Percentiles rank a stretch among this genome's conserved stretches.
Conservation (phyloP, 371 early-diverging fungal species). For the Apophysomyces variabilis region DNA sequence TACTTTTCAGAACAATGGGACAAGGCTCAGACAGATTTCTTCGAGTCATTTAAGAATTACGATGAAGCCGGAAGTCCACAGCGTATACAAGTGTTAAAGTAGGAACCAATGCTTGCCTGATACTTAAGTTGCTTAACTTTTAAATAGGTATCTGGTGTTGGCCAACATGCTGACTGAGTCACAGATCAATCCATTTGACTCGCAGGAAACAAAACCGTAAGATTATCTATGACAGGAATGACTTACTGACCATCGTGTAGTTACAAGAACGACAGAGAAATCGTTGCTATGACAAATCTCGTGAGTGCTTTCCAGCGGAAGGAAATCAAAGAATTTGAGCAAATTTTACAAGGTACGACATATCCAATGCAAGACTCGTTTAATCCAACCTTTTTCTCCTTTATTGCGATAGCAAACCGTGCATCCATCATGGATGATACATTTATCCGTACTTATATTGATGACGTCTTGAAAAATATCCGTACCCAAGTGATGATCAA, state of each 20-base stretch:
- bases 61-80: constrained; percentile 95
- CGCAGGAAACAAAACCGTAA: constrained; percentile 94
- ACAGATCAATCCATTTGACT: constrained; percentile 94
- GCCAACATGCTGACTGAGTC: constrained; percentile 95
- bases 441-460: constrained; percentile 89
- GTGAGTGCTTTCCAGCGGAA: constrained; percentile 90
- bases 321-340: constrained; percentile 88
- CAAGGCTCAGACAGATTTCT: constrained; percentile 91
- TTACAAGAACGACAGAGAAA: constrained; percentile 89
- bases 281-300: constrained; percentile 90
- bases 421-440: constrained; percentile 85
- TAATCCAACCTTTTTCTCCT: not conserved
- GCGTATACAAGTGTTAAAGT: constrained; percentile 93
- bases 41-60: constrained; percentile 96
- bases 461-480: constrained; percentile 87
- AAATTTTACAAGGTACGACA: constrained; percentile 63
- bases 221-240: constrained; percentile 8
- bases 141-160: constrained; percentile 78
- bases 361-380: constrained; percentile 1
- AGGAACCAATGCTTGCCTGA: constrained; percentile 13
- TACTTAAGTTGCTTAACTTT: not conserved
- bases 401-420: constrained; percentile 57
- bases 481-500: constrained; percentile 87
- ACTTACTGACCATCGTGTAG: constrained; percentile 32
- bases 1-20: constrained; percentile 80